Conservation (phyloP, 768 basidiomycete genomes). For the Mycena pura region DNA sequence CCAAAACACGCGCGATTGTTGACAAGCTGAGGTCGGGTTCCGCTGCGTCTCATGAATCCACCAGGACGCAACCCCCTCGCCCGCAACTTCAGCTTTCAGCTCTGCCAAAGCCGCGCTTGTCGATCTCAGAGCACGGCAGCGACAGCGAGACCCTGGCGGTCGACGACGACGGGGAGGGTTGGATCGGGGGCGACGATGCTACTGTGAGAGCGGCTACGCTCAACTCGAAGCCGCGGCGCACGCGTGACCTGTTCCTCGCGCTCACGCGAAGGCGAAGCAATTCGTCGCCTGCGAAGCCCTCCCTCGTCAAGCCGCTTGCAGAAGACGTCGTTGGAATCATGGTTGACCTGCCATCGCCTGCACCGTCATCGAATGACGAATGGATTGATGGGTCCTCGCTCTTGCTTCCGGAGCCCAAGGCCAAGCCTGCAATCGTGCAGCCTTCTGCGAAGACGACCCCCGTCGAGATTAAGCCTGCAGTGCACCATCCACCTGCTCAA, state of each 20-base stretch:
- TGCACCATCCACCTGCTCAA: neutral
- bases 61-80: neutral
- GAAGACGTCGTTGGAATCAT: conserved; percentile 16
- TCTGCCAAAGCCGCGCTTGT: conserved; percentile 41
- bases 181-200: conserved; percentile 45
- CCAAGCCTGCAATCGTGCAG: neutral
- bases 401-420: neutral
- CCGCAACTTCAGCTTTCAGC: conserved; percentile 15
- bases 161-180: conserved; percentile 53
- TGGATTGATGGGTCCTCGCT: conserved; percentile 46
- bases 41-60: neutral
- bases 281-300: conserved; percentile 39
- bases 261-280: conserved; percentile 49
- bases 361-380: conserved; percentile 40
- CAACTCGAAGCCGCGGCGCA: conserved; percentile 45
- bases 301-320: conserved; percentile 20
- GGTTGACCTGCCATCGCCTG: conserved; percentile 31
- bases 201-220: conserved; percentile 24
- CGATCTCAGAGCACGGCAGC: conserved; percentile 49
- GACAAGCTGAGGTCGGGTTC: conserved; percentile 53
- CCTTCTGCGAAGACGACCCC: conserved; percentile 2
- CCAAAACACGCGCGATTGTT: conserved; percentile 66
- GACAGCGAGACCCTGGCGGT: conserved; percentile 39
- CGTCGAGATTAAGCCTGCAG: neutral
- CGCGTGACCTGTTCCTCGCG: conserved; percentile 50